phyloP scores from a whole-genome alignment of 179 eudicot species.

The Silene vulgaris region DNA sequence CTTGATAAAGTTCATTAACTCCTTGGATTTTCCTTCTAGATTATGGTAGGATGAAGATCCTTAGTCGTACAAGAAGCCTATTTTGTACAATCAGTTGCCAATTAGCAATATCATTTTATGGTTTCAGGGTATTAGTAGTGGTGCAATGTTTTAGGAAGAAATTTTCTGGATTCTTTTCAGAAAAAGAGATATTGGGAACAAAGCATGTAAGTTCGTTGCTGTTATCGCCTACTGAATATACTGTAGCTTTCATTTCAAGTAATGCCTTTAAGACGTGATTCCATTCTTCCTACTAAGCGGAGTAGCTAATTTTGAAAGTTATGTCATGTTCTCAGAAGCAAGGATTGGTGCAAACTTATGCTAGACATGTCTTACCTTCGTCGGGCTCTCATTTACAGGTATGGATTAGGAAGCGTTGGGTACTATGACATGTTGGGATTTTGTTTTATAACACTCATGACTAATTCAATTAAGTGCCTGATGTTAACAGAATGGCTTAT shows the following conservation, averaged over 20 bases:
- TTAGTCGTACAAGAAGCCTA: slow-evolving; percentile 6
- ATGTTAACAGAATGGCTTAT: slow-evolving; percentile 50
- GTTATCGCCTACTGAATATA: slow-evolving; percentile 13
- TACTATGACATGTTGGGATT: neutral
- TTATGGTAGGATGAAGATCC: slow-evolving; percentile 51
- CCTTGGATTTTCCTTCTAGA: slow-evolving; percentile 60
- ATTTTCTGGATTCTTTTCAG: slow-evolving; percentile 57
- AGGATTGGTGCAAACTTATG: slow-evolving; percentile 73
- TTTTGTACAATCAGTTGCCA: slow-evolving; percentile 2
- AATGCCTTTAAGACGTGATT: neutral
- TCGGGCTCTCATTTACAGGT: slow-evolving; percentile 46
- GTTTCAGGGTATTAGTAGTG: slow-evolving; percentile 67
- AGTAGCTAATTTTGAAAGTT: slow-evolving; percentile 35
- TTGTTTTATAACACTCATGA: slow-evolving; percentile 9
- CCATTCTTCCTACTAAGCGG: slow-evolving; percentile 14
- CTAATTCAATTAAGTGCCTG: slow-evolving; percentile 13
- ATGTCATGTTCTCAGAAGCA: slow-evolving; percentile 55
- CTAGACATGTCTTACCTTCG: slow-evolving; percentile 45
- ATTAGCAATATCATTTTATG: slow-evolving; percentile 21
- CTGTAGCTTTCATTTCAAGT: neutral
- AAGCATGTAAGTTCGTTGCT: slow-evolving; percentile 54
- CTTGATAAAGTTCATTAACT: slow-evolving; percentile 54
- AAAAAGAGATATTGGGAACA: slow-evolving; percentile 74
- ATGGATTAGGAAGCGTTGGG: slow-evolving; percentile 24
- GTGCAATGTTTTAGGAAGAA: slow-evolving; percentile 69